These are phyloP conservation scores for Malassezia pachydermatis DNA, from an alignment of 1,284 basidiomycete genomes.

Conservation along the genomic window DNA sequence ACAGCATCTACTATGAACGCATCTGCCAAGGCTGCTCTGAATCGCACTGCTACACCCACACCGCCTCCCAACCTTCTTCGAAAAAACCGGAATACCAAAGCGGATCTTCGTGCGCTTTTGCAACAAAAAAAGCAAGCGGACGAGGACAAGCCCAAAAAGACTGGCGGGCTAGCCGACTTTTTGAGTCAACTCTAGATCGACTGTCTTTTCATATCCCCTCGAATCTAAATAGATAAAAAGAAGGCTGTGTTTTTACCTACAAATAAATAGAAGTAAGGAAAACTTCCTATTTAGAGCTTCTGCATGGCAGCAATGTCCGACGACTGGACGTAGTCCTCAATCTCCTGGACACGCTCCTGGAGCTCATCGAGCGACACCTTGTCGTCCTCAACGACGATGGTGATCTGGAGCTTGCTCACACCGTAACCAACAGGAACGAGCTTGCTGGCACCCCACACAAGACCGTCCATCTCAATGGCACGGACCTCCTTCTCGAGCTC, in stretches of 20 bases:
- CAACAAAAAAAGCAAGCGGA: constrained; percentile 12
- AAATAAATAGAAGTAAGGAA: not conserved
- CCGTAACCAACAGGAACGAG: constrained; percentile 89
- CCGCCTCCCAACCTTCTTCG: too few species aligned
- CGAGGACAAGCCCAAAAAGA: not conserved
- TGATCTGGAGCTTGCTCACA: constrained; percentile 85
- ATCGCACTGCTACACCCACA: too few species aligned
- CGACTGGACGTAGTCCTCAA: constrained; percentile 93
- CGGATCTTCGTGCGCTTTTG: constrained; percentile 10
- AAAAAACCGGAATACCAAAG: constrained; percentile 3
- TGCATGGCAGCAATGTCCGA: constrained; percentile 56
- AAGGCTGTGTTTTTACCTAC: not conserved
- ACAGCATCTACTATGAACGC: too few species aligned
- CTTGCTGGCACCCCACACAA: constrained; percentile 80
- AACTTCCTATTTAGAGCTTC: constrained; percentile 34
- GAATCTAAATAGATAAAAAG: not conserved
- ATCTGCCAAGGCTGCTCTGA: too few species aligned
- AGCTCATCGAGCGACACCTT: constrained; percentile 88
- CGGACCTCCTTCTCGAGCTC: constrained; percentile 74
- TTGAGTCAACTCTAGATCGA: not conserved
- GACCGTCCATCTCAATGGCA: constrained; percentile 76
- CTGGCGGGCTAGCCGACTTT: constrained; percentile 11
- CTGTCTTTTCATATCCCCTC: too few species aligned
- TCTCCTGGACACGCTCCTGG: constrained; percentile 55
- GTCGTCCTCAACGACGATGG: constrained; percentile 89